Evolutionary conservation across 2,329 filamentous ascomycete species (phyloP).

Genomic region (Metarhizium album): DNA sequence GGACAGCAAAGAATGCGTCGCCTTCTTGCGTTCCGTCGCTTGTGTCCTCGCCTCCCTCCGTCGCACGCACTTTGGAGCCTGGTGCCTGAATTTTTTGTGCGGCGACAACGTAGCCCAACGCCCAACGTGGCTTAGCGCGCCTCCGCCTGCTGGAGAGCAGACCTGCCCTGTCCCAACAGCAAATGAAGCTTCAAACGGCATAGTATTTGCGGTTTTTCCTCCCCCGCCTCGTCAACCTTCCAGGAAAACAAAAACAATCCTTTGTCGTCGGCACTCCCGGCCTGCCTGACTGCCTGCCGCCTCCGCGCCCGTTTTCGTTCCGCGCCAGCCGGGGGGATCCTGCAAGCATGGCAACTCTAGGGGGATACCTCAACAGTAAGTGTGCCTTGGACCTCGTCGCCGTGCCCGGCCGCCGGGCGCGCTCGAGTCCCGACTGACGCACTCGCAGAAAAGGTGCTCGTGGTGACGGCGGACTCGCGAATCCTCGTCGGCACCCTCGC

Average conservation of each 20-base stretch:
- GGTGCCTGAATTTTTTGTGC: background rate
- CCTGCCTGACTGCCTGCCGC: background rate
- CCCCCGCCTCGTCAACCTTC: background rate
- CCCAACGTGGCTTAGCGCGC: background rate
- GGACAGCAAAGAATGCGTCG: too few relatives aligned
- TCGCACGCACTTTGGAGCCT: too few relatives aligned
- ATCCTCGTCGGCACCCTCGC: constrained; percentile 74
- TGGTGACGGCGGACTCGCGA: constrained; percentile 86
- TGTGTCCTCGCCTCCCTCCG: too few relatives aligned
- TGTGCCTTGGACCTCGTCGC: too few relatives aligned
- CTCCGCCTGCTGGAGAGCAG: background rate
- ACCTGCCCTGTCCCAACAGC: background rate
- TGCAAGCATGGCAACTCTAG: constrained; percentile 30
- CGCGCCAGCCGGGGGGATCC: background rate
- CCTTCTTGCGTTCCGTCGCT: too few relatives aligned
- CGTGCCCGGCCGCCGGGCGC: too few relatives aligned
- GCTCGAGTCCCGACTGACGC: too few relatives aligned
- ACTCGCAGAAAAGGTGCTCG: constrained; percentile 82
- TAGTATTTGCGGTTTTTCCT: too few relatives aligned
- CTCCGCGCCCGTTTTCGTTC: background rate
- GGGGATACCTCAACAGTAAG: constrained; percentile 34
- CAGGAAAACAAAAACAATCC: too few relatives aligned
- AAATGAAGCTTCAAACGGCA: background rate
- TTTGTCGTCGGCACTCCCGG: background rate
- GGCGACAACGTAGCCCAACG: background rate